Evolutionary conservation across 208 protist genomes (phyloP).

Genomic region (Crithidia acanthocephali): DNA sequence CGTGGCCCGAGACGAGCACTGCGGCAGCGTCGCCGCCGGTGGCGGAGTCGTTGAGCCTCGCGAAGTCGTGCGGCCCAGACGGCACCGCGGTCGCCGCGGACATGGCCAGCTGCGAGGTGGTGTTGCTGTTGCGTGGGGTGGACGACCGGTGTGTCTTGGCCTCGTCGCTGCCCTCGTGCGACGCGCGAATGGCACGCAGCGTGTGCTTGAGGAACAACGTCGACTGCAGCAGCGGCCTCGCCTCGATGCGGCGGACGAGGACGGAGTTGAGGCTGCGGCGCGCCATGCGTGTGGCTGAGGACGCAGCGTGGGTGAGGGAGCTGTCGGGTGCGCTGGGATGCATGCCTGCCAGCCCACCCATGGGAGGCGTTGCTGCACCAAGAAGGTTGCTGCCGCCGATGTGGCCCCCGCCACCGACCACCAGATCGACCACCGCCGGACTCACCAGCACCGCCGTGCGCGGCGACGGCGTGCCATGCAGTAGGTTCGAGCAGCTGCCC

Average conservation of each 20-base stretch:
- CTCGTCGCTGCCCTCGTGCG: background rate
- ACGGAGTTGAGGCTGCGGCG: conserved; percentile 32
- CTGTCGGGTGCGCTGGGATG: background rate
- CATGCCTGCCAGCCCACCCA: background rate
- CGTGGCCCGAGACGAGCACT: background rate
- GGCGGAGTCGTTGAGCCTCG: background rate
- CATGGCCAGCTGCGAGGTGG: conserved; percentile 9
- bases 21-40: background rate
- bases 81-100: conserved; percentile 16
- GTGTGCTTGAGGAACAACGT: conserved; percentile 65
- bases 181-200: conserved; percentile 22
- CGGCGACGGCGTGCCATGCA: conserved; percentile 14
- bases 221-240: conserved; percentile 58
- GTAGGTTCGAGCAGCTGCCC: conserved; percentile 31
- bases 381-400: background rate
- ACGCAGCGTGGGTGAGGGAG: conserved; percentile 4
- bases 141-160: background rate
- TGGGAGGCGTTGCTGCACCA: background rate
- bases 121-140: conserved; percentile 9
- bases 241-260: conserved; percentile 45
- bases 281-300: conserved; percentile 2
- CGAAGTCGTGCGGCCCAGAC: background rate
- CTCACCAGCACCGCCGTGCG: conserved; percentile 14
- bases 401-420: background rate
- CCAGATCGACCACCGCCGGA: conserved; percentile 13